Base-by-base conservation (phyloP, 225 moss, liverwort and hornwort species). In the Takakia lepidozioides region DNA sequence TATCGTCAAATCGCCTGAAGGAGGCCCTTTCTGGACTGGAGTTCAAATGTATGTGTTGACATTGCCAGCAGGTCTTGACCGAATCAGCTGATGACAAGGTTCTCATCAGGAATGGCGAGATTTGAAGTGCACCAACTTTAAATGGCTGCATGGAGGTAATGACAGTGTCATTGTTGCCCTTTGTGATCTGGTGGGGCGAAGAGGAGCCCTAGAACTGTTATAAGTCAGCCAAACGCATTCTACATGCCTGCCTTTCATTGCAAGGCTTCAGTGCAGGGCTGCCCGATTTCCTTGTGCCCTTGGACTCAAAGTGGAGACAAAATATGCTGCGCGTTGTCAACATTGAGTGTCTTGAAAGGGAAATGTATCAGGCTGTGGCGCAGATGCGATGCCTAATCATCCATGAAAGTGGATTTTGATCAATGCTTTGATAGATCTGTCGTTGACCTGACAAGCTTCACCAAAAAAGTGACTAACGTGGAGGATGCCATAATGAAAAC, bases 21-120 rank as follows among this genome's bases (percentile, higher is more conserved):
- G 57, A 24, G 89, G 93, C 42, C 78, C 80, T 39, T 41, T 90
- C 29, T 95, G 95, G 95, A 95, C 95, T 53, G 95, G 90, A 14
- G 84, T 74, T 56, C 95, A 95, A 58, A 37, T 95, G 15, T 95
- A 75, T 47, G 79, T 73, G 7, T 51, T 69, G 47, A 66, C 65
- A 18, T 39, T 73, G 29, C 86, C 79, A 16, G 42, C 36, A 36
- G 40, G 60, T 1, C 73, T 93, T 43, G 76, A 72, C 68, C 55
- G 58, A 43, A 25, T 67, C 71, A 34, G 26, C 64, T 13, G 57
- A 67, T 18, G 69, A 43, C 19, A 60, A 47, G 13, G 16, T 78
- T 29, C 56, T 74, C 7, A 85, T 98, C 26, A 46, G 70, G 58
- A 66, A 65, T 25, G 95, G 95, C 18, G 60, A 90, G 36, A 70